Conservation (phyloP, 352 stramenopile genomes). For the Globisporangium emineosum region DNA sequence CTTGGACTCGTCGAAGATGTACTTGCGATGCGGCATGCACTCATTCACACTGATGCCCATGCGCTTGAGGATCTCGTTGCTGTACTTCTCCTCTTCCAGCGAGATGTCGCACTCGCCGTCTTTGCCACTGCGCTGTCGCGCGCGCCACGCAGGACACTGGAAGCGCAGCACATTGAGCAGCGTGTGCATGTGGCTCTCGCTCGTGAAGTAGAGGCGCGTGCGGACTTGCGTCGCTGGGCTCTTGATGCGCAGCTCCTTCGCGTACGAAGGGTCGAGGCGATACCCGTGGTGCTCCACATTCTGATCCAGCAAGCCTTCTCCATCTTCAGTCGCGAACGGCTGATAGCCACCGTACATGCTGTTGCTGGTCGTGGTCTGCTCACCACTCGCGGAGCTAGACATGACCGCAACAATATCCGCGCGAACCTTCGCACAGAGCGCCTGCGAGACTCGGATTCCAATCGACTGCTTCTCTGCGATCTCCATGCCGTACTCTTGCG, state of each 20-base stretch:
- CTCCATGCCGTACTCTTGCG: constrained; percentile 95
- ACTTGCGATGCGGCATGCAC: constrained; percentile 75
- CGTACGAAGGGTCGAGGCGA: constrained; percentile 79
- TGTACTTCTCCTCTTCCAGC: constrained; percentile 78
- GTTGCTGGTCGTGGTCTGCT: constrained; percentile 29
- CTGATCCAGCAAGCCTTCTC: constrained; percentile 33
- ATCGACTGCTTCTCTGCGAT: constrained; percentile 94
- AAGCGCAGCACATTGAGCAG: constrained; percentile 98
- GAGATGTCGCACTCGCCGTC: constrained; percentile 74
- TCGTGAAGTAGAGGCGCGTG: constrained; percentile 99
- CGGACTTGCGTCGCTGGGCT: constrained; percentile 84
- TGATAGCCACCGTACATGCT: constrained; percentile 33
- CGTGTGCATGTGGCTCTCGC: constrained; percentile 97
- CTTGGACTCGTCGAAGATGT: constrained; percentile 79
- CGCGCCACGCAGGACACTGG: constrained; percentile 71
- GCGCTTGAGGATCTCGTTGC: constrained; percentile 79
- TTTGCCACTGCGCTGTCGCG: constrained; percentile 50
- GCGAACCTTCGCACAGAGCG: constrained; percentile 98
- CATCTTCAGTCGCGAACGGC: constrained; percentile 28
- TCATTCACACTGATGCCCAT: constrained; percentile 86
- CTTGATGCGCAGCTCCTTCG: constrained; percentile 96
- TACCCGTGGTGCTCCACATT: constrained; percentile 88
- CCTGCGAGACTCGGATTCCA: constrained; percentile 94
- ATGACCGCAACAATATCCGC: constrained; percentile 86
- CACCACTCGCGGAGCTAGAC: constrained; percentile 41